phyloP scores from a whole-genome alignment of 257 asterid species.

The Schizonepeta tenuifolia region DNA sequence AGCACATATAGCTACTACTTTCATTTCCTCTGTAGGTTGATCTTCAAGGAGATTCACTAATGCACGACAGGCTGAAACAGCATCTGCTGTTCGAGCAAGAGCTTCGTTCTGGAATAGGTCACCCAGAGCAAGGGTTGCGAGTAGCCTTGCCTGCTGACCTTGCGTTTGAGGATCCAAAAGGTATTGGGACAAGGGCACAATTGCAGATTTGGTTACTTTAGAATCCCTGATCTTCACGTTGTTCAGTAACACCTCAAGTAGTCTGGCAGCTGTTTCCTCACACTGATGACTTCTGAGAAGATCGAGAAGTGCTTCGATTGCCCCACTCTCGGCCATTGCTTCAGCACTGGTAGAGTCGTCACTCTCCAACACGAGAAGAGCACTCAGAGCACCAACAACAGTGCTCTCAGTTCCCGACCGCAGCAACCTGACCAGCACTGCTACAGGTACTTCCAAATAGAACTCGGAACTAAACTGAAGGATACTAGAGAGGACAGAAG shows the following conservation, averaged over 20 bases:
- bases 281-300: constrained; percentile 92
- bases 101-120: constrained; percentile 95
- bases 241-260: constrained; percentile 88
- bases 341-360: constrained; percentile 96
- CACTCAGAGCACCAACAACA: constrained; percentile 85
- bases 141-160: constrained; percentile 94
- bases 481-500: constrained; percentile 86
- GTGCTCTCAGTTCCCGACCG: constrained; percentile 87
- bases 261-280: constrained; percentile 95
- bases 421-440: constrained; percentile 87
- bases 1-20: constrained; percentile 96
- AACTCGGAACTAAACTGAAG: constrained; percentile 93
- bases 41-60: constrained; percentile 97
- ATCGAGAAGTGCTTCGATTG: constrained; percentile 89
- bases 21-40: constrained; percentile 99
- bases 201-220: constrained; percentile 89
- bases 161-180: constrained; percentile 99
- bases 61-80: constrained; percentile 97
- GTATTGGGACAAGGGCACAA: constrained; percentile 90
- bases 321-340: constrained; percentile 99
- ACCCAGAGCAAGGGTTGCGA: constrained; percentile 97
- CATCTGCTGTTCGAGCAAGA: constrained; percentile 90
- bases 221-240: constrained; percentile 94
- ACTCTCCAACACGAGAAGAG: constrained; percentile 90
- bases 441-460: constrained; percentile 98